A percentile compares a stretch with the other conserved stretches of the same genome.
Evolutionary conservation across 2,329 filamentous ascomycete species (phyloP).

Genomic region (Onygena corvina): DNA sequence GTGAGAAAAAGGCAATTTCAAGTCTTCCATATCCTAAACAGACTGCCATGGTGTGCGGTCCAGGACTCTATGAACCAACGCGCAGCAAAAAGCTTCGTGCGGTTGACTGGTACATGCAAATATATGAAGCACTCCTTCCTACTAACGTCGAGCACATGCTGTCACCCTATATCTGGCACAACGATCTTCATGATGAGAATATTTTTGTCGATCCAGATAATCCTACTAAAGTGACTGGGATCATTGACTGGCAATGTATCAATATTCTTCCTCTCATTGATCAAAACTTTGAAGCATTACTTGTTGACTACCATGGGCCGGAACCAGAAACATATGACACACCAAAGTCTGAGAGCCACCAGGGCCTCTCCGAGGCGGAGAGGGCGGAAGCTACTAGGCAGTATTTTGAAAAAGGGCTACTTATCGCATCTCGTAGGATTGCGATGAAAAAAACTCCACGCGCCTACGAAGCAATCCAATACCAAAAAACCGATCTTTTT

Average conservation of each 20-base stretch:
- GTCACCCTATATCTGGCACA: slow-evolving; percentile 19
- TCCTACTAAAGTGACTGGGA: slow-evolving; percentile 19
- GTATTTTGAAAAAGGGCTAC: slow-evolving; percentile 9
- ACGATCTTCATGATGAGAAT: slow-evolving; percentile 23
- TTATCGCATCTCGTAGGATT: slow-evolving; percentile 10
- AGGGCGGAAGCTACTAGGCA: slow-evolving; percentile 5
- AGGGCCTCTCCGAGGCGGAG: slow-evolving; percentile 4
- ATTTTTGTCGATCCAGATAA: slow-evolving; percentile 23
- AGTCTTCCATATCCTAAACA: slow-evolving; percentile 5
- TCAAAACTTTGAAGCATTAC: slow-evolving; percentile 21
- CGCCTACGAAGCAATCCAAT: slow-evolving; percentile 9
- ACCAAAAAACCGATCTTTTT: slow-evolving; percentile 8
- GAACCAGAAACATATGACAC: slow-evolving; percentile 18
- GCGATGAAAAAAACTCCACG: slow-evolving; percentile 5
- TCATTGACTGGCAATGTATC: slow-evolving; percentile 25
- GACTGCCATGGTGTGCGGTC: slow-evolving; percentile 10
- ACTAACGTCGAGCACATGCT: neutral
- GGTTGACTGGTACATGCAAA: neutral
- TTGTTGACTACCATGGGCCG: slow-evolving; percentile 21
- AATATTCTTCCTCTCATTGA: slow-evolving; percentile 23
- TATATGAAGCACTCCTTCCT: neutral
- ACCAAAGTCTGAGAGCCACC: slow-evolving; percentile 2
- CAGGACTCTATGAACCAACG: slow-evolving; percentile 5
- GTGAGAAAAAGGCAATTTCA: slow-evolving; percentile 1
- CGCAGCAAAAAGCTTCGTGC: slow-evolving; percentile 5